These are phyloP conservation scores for Tolypocladium pustulatum DNA, from an alignment of 2,329 filamentous ascomycete species.

Conservation along the genomic window DNA sequence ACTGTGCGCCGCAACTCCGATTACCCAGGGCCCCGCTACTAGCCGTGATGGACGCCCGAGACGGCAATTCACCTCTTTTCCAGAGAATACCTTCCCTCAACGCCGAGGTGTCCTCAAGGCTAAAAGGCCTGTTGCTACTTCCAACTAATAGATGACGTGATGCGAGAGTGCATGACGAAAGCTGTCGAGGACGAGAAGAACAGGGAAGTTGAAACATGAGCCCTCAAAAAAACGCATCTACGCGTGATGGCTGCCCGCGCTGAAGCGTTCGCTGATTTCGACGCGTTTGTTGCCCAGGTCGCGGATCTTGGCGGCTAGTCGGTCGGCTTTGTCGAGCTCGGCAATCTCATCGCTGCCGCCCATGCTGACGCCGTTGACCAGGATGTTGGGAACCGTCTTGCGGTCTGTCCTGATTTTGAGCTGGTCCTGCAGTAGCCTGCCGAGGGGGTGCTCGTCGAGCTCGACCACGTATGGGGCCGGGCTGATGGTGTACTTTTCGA, in stretches of 20 bases:
- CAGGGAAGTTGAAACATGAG: background rate
- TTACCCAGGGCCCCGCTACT: background rate
- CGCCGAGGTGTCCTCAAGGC: background rate
- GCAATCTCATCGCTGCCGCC: constrained; percentile 83
- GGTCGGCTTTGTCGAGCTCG: constrained; percentile 55
- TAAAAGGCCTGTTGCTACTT: background rate
- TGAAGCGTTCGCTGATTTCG: constrained; percentile 36
- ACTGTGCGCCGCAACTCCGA: background rate
- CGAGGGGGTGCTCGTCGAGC: constrained; percentile 72
- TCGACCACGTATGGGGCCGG: constrained; percentile 84
- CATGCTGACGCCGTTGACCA: constrained; percentile 80
- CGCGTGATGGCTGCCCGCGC: constrained; percentile 5
- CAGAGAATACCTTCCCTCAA: background rate
- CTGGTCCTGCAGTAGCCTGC: constrained; percentile 58
- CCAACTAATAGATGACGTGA: background rate
- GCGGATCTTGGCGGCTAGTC: constrained; percentile 61
- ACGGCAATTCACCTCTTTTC: background rate
- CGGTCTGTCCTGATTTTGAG: constrained; percentile 67
- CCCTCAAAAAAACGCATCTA: background rate
- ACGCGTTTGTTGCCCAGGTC: constrained; percentile 61
- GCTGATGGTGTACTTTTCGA: constrained; percentile 73
- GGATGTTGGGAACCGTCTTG: constrained; percentile 81
- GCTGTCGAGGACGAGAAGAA: background rate
- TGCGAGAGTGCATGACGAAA: background rate
- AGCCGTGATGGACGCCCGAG: background rate